These are phyloP conservation scores for Salix suchowensis DNA, from an alignment of 345 rosid species.

Conservation along the genomic window DNA sequence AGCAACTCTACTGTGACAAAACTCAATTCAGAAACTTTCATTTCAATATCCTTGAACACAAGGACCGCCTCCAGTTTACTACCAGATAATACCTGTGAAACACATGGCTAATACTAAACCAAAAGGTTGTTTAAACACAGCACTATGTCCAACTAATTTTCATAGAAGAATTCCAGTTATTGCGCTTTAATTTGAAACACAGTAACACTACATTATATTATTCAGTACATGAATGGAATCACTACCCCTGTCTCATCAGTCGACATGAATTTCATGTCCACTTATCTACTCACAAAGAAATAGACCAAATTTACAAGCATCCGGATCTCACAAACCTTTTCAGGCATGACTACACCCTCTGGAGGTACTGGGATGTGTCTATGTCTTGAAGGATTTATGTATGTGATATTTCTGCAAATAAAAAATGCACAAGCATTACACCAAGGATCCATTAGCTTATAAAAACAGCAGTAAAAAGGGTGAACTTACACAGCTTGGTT, in stretches of 20 bases:
- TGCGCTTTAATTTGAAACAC: neutral
- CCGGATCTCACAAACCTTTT: constrained; percentile 47
- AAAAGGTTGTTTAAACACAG: neutral
- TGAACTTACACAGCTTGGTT: constrained; percentile 69
- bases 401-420: constrained; percentile 63
- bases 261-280: neutral
- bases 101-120: neutral
- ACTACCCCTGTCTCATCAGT: neutral
- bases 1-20: neutral
- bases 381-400: constrained; percentile 48
- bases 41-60: neutral
- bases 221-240: neutral
- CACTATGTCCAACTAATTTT: neutral
- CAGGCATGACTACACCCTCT: constrained; percentile 57
- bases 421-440: constrained; percentile 3
- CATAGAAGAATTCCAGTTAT: neutral
- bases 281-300: neutral
- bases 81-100: neutral
- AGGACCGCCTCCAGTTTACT: neutral
- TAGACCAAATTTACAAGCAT: neutral
- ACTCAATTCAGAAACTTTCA: neutral
- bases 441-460: constrained; percentile 8
- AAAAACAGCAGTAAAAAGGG: constrained; percentile 13
- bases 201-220: neutral
- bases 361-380: constrained; percentile 76